Conservation (phyloP, 2,329 filamentous ascomycete genomes). For the Pseudogymnoascus sp. region DNA sequence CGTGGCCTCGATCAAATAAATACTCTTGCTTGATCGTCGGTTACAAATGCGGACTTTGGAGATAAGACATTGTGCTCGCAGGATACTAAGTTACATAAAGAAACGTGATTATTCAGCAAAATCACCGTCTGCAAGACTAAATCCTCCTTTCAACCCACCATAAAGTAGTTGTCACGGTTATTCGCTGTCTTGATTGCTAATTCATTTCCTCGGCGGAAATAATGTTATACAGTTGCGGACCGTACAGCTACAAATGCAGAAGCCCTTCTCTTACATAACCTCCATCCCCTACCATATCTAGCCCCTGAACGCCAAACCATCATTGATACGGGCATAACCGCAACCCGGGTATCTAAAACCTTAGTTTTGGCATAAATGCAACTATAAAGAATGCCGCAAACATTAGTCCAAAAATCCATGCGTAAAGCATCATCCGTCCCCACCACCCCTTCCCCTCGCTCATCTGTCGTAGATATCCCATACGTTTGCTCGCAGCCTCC, state of each 20-base stretch:
- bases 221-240: background rate
- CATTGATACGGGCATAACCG: background rate
- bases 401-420: conserved; percentile 75
- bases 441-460: conserved; percentile 84
- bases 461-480: conserved; percentile 71
- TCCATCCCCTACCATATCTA: conserved; percentile 7
- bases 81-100: background rate
- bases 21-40: background rate
- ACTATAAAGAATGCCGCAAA: conserved; percentile 70
- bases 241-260: background rate
- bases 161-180: background rate
- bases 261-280: conserved; percentile 7
- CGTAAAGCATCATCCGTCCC: conserved; percentile 77
- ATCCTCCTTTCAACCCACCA: background rate
- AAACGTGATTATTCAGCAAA: conserved; percentile 5
- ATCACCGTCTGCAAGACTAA: background rate
- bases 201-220: background rate
- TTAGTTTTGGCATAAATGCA: conserved; percentile 77
- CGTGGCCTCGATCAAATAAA: background rate
- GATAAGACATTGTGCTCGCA: background rate
- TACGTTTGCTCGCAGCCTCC: conserved; percentile 65
- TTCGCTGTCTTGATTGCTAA: background rate
- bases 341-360: conserved; percentile 50
- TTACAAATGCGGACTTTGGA: background rate
- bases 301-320: conserved; percentile 4